Base-by-base conservation (phyloP, 202 grass and related monocot species). In the Musa balbisiana region DNA sequence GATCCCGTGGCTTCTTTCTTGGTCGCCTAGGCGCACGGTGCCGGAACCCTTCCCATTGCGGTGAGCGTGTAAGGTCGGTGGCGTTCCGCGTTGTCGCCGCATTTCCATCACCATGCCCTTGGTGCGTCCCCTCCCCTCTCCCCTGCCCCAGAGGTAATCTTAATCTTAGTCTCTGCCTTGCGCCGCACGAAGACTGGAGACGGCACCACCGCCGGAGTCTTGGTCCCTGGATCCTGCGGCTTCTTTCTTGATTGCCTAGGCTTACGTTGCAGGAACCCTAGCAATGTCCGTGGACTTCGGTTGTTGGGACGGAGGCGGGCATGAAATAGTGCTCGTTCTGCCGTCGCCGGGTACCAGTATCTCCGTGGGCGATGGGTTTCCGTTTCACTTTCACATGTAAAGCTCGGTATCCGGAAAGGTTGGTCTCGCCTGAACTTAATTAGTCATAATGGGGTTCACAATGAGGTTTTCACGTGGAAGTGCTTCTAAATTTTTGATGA, bases 221-320 rank as follows among this genome's bases (percentile, higher is more conserved):
- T 94, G 81, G 91, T 98, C 71, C 94, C 94, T 90, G 91, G 25
- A 88, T 88, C 82, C 91, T 86, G 51, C 85, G 94, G 3, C 88
- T 98, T 10, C 90, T 87, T 82, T 98, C 94, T 60, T 91, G 24
- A 89, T 98, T 80, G 86, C 86, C 10, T 87, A 84, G 50, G 86
- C 90, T 21, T 85, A 82, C 67, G 87, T 87, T 24, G 85, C 73
- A 65, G 87, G 89, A 62, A 80, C 85, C 70, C 73, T 52, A 52
- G 51, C 84, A 73, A 64, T 60, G 80, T 33, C 87, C 51, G 68
- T 49, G 56, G 52, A 81, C 71, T 80, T 76, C 53, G 87, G 87
- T 26, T 89, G 87, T 84, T 80, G 75, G n/a, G 69, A 80, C 17
- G 49, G 51, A 2, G 62, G 81, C 72, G 55, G 75, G 70, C 70